phyloP scores from a whole-genome alignment of 768 basidiomycete genomes.

The Trichaptum fuscoviolaceum region DNA sequence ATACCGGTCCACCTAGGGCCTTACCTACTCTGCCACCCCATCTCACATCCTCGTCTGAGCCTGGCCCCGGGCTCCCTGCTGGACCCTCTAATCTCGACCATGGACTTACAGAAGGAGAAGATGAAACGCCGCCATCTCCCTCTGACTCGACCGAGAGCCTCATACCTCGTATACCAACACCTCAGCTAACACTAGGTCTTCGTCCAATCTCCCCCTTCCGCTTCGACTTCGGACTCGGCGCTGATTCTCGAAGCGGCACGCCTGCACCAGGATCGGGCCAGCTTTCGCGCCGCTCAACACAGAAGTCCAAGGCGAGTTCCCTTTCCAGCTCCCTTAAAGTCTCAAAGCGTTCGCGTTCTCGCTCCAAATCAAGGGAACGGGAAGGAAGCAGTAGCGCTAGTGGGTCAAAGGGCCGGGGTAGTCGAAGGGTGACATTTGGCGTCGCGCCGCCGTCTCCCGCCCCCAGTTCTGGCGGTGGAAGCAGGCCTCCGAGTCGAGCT shows the following conservation, averaged over 20 bases:
- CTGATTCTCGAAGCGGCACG: background rate
- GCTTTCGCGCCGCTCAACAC: background rate
- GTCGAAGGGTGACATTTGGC: background rate
- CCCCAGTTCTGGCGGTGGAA: background rate
- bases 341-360: background rate
- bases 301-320: background rate
- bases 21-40: background rate
- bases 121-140: background rate
- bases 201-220: background rate
- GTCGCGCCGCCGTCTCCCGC: background rate
- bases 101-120: background rate
- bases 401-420: background rate
- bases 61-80: background rate
- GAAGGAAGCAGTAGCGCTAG: background rate
- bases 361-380: background rate
- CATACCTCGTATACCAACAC: background rate
- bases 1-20: background rate
- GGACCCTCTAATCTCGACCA: background rate
- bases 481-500: background rate
- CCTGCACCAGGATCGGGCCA: background rate
- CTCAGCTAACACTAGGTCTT: background rate
- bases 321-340: background rate
- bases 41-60: background rate
- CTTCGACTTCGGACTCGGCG: background rate
- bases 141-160: background rate